Base-by-base conservation (phyloP, 2,329 filamentous ascomycete genomes). In the Penicillium crustosum region DNA sequence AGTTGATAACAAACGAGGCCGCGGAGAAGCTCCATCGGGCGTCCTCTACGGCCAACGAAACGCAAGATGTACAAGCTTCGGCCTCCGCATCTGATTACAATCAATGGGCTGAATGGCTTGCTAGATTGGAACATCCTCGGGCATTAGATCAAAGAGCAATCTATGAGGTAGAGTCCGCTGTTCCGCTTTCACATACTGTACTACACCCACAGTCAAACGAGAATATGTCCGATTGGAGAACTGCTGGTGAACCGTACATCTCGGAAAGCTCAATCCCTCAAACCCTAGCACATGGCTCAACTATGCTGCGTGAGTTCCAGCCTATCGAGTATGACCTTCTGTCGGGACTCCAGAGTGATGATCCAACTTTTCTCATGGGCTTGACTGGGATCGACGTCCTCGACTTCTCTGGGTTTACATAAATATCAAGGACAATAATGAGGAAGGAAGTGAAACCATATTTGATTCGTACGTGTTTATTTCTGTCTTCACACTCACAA, bases 301-400 rank as follows among this genome's bases (percentile, higher is more conserved):
- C 35, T 4, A 42, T 35, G 12, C 12, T 13, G 3, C 25, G 25
- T 17, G 55, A 27, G 17, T 7, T 45, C n/a, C 35, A 45, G 12
- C 19, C 19, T 25, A 19, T 29, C 41, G 49, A 41, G 3, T 23
- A 47, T 29, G 31, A 55, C 36, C 38, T 58, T 27, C 45, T 58
- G 17, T 61, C 60, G 6, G 55, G 51, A 15, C 43, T 66, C 6
- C 63, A 64, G 49, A 61, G 53, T 15, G 66, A 69, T 49, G 65
- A 70, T 27, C 67, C 68, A 25, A 58, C 62, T 2, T 68, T 68
- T 31, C 57, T 70, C n/a, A 69, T 67, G 63, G 67, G 67, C 1
- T 53, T 71, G 15, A 70, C 67, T n/a, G 68, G 68, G 4, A 53
- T 69, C 25, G 66, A 68, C 57, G 58, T 67, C 25, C 49, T 70